Conservation (phyloP, 2,329 filamentous ascomycete species). For the Cladobotryum protrusum region DNA sequence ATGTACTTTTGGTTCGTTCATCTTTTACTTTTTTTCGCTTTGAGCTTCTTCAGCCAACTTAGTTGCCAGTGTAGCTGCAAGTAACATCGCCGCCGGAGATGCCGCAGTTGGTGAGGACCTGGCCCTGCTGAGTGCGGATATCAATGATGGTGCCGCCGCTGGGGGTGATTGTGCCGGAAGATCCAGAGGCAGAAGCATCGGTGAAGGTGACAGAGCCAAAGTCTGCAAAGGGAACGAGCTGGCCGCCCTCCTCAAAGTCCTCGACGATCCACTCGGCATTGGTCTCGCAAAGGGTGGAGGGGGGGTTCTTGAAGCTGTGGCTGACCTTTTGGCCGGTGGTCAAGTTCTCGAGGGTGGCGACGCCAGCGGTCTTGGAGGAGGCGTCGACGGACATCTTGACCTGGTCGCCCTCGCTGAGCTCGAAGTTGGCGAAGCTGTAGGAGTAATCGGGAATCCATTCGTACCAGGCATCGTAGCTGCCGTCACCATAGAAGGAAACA, state of each 20-base stretch:
- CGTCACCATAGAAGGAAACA: constrained; percentile 31
- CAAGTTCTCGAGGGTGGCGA: constrained; percentile 38
- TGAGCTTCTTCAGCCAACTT: neutral
- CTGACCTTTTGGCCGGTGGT: constrained; percentile 45
- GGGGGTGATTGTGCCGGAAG: constrained; percentile 16
- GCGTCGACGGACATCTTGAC: constrained; percentile 26
- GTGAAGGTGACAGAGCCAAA: constrained; percentile 25
- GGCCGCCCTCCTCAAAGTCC: constrained; percentile 24
- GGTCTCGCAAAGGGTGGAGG: constrained; percentile 41
- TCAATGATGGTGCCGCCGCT: constrained; percentile 15
- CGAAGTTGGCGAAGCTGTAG: constrained; percentile 31
- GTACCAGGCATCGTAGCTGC: constrained; percentile 39
- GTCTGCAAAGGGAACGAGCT: constrained; percentile 23
- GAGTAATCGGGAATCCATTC: constrained; percentile 41
- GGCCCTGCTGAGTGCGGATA: constrained; percentile 9
- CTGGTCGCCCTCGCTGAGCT: constrained; percentile 24
- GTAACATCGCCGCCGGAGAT: constrained; percentile 11
- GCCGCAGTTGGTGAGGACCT: constrained; percentile 9
- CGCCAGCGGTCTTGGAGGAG: constrained; percentile 18
- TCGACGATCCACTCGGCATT: constrained; percentile 61
- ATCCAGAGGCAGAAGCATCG: constrained; percentile 17
- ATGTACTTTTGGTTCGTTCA: no score
- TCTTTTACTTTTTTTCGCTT: neutral
- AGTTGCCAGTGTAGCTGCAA: constrained; percentile 6
- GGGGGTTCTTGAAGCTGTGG: constrained; percentile 42